Conservation (phyloP, 78 protist genomes). For the Monocercomonoides exilis region DNA sequence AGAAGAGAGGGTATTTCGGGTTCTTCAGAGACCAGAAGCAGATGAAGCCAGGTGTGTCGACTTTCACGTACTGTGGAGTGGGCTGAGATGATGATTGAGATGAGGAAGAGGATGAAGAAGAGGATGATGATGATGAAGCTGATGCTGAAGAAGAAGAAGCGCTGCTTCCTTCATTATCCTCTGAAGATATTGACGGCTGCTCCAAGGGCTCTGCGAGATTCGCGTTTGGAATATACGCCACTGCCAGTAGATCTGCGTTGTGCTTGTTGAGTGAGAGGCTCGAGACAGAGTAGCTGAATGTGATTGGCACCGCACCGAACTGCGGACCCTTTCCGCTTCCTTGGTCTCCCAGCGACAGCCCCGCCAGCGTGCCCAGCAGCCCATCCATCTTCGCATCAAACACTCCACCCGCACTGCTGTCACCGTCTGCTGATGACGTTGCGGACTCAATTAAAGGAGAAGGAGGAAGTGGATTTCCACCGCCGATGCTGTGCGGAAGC, state of each 20-base stretch:
- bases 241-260: background rate
- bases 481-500: background rate
- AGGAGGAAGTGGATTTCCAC: background rate
- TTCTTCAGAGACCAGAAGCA: conserved; percentile 51
- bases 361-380: background rate
- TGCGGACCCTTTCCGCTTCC: background rate
- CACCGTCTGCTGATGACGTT: background rate
- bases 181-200: too few species aligned
- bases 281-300: background rate
- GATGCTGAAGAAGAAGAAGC: too few species aligned
- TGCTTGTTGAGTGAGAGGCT: background rate
- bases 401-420: background rate
- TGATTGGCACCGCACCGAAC: background rate
- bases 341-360: background rate
- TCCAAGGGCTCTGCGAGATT: too few species aligned
- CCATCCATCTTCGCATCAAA: too few species aligned
- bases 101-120: background rate
- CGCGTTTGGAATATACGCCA: background rate
- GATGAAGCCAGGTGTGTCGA: conserved; percentile 41
- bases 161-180: too few species aligned
- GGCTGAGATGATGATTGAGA: too few species aligned
- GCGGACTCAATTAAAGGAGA: background rate
- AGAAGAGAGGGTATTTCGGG: conserved; percentile 1
- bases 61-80: too few species aligned
- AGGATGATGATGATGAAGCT: too few species aligned